These are phyloP conservation scores for Wickerhamiella occidentalis DNA, from an alignment of 805 yeast genomes.

Conservation along the genomic window DNA sequence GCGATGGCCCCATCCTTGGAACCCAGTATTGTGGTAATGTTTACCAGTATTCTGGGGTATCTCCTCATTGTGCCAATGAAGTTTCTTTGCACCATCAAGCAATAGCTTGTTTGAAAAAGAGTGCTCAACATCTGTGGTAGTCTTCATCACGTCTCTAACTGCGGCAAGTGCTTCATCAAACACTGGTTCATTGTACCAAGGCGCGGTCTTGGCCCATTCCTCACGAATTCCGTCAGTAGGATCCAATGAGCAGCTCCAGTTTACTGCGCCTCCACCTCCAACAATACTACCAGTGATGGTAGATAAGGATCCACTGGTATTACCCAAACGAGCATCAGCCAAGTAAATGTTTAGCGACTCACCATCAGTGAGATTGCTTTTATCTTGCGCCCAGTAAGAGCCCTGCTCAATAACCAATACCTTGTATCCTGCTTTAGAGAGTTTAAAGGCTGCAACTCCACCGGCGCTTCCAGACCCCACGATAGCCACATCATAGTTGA, in stretches of 20 bases:
- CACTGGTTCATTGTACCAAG: conserved; percentile 35
- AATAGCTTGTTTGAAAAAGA: conserved; percentile 35
- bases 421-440: conserved; percentile 33
- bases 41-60: conserved; percentile 38
- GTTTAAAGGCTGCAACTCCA: conserved; percentile 39
- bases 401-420: conserved; percentile 43
- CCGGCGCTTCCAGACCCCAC: conserved; percentile 45
- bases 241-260: conserved; percentile 43
- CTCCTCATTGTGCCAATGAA: conserved; percentile 33
- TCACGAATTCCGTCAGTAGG: conserved; percentile 40
- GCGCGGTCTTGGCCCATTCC: conserved; percentile 38
- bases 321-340: conserved; percentile 21
- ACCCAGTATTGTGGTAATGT: conserved; percentile 36
- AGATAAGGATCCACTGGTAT: conserved; percentile 21
- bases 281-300: conserved; percentile 41
- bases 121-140: conserved; percentile 31
- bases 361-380: conserved; percentile 31
- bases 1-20: conserved; percentile 39
- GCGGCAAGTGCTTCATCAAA: conserved; percentile 37
- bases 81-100: conserved; percentile 33
- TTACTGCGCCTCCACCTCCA: conserved; percentile 48
- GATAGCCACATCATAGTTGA: conserved; percentile 31
- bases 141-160: conserved; percentile 40
- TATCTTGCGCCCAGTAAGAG: conserved; percentile 29
- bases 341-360: conserved; percentile 31